Evolutionary conservation across 192 early-diverging fungal species (phyloP).

Genomic region (Backusella westeae): DNA sequence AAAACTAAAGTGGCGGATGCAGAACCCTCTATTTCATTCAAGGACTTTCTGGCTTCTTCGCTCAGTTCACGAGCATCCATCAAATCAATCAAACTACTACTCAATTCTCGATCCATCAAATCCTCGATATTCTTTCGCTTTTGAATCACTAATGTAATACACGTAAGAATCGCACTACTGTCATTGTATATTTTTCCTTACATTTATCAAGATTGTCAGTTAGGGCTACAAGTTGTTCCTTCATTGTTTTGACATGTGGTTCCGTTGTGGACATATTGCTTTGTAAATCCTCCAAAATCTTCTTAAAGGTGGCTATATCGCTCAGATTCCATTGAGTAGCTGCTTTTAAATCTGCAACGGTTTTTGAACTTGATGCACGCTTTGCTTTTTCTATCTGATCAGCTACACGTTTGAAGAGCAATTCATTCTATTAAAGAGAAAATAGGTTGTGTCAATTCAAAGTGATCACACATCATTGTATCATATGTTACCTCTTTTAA

Average conservation of each 20-base stretch:
- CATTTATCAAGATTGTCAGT: not conserved
- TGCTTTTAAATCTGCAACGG: not conserved
- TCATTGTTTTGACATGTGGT: not conserved
- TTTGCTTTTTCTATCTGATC: not conserved
- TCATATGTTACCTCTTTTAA: not conserved
- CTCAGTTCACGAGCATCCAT: conserved; percentile 8
- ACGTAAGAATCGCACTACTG: not conserved
- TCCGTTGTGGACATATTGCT: not conserved
- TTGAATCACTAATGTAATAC: not conserved
- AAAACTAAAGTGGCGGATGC: not conserved
- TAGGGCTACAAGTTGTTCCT: not conserved
- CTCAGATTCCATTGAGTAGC: not conserved
- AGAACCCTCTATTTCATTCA: not conserved
- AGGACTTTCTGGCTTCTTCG: not conserved
- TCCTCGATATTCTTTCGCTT: conserved; percentile 8
- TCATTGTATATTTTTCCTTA: not conserved
- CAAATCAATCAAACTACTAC: not conserved
- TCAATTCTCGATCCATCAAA: not conserved
- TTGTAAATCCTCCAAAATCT: not conserved
- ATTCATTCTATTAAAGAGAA: not conserved
- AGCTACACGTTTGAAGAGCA: not conserved
- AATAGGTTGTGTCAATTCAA: not conserved
- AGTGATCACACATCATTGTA: not conserved
- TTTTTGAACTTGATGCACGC: not conserved
- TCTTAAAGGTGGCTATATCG: not conserved